Percentiles rank a stretch among this genome's conserved stretches.
Evolutionary conservation across 257 asterid genomes (phyloP).

Genomic region (Solanum okadae): DNA sequence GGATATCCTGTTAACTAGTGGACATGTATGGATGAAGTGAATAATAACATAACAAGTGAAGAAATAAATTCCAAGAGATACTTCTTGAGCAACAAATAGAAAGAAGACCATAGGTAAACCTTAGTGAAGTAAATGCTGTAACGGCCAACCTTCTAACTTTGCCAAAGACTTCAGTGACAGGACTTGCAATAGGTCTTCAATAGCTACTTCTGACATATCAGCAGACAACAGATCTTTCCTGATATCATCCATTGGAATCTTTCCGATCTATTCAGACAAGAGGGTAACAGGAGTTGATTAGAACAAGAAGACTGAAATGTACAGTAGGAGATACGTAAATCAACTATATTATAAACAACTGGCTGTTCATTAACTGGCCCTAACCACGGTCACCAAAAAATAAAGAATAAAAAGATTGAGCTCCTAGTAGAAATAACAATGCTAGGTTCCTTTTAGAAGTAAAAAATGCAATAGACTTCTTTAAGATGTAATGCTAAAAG

Average conservation of each 20-base stretch:
- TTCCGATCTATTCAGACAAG: conserved; percentile 54
- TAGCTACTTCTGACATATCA: conserved; percentile 74
- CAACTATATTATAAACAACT: not conserved
- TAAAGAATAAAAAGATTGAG: not conserved
- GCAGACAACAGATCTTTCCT: conserved; percentile 74
- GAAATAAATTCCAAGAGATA: not conserved
- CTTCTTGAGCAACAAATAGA: not conserved
- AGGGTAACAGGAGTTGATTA: not conserved
- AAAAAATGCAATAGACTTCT: not conserved
- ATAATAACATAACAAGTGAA: not conserved
- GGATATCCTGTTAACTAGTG: not conserved
- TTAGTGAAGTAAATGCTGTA: not conserved
- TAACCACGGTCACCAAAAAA: not conserved
- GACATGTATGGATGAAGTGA: not conserved
- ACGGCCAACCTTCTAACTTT: conserved; percentile 66
- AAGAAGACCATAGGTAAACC: not conserved
- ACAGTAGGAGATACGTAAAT: not conserved
- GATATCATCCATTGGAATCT: conserved; percentile 84
- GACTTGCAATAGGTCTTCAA: conserved; percentile 78
- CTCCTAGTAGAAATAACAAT: not conserved
- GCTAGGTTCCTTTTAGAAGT: not conserved
- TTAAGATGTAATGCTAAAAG: not conserved
- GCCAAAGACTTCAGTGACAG: conserved; percentile 73
- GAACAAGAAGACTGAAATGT: not conserved
- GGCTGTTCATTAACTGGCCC: not conserved